phyloP scores from a whole-genome alignment of 106 monocot genomes.

The Dendrobium catenatum region DNA sequence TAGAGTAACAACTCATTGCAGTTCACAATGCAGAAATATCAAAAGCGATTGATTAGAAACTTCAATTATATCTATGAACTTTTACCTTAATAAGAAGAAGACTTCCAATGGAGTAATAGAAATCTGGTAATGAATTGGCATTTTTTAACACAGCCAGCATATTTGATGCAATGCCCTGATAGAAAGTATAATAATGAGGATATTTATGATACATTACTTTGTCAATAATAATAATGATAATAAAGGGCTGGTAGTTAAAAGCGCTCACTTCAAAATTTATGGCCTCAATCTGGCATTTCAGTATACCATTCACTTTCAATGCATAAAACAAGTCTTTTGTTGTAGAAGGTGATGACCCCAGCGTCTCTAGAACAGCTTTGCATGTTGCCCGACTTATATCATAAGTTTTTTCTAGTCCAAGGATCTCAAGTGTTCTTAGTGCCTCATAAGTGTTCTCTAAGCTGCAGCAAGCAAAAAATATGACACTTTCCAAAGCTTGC shows the following conservation, averaged over 20 bases:
- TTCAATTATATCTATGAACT: neutral
- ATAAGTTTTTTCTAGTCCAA: constrained; percentile 34
- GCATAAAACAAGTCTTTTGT: constrained; percentile 55
- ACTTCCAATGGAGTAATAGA: constrained; percentile 55
- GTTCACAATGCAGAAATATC: neutral
- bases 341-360: constrained; percentile 34
- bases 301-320: constrained; percentile 48
- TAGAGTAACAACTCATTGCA: neutral
- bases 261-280: constrained; percentile 36
- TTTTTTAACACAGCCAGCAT: constrained; percentile 52
- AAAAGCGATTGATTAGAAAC: neutral
- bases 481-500: neutral
- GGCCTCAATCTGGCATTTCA: constrained; percentile 47
- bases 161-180: constrained; percentile 44
- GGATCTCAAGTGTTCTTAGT: constrained; percentile 69
- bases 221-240: neutral
- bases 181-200: constrained; percentile 8
- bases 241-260: neutral
- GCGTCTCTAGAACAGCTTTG: constrained; percentile 31
- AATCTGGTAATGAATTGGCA: constrained; percentile 51
- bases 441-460: constrained; percentile 82
- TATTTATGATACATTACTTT: neutral
- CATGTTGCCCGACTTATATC: constrained; percentile 32
- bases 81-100: constrained; percentile 75
- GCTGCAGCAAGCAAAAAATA: constrained; percentile 30